Base-by-base conservation (phyloP, 148 eudicot species). In the Rhododendron mucronatum region DNA sequence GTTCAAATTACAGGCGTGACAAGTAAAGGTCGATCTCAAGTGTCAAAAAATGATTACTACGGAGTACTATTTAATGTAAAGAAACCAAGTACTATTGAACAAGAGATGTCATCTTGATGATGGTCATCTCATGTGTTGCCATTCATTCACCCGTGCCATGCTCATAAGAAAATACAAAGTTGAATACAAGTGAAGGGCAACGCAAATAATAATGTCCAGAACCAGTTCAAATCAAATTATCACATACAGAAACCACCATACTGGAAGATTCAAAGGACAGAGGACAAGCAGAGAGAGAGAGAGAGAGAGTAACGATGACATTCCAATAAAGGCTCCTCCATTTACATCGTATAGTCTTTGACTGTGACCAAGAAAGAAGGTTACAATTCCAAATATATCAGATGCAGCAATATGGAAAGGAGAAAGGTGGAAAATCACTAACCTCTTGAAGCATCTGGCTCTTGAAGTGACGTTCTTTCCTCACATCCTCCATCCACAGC, bases 391-490 rank as follows among this genome's bases (percentile, higher is more conserved):
- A 51, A 26, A 67, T 67, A 13, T 16, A 69, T 69, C 35, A 18
- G 0, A 33, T 28, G 41, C 21, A 53, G 30, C 67, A 21, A 15
- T 7, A 3, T 44, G 59, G 28, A 85, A 78, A 35, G 33, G 39
- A 71, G 50, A 69, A 51, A 87, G 67, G 84, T 45, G 59, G 67
- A 45, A 79, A 21, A 20, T 55, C 44, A 15, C 92, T 90, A 71
- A 93, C 94, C 93, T 91, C 86, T 86, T 37, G 84, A 82, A 51
- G 86, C 57, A 59, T 81, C 39, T 57, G 87, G 81, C 47, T 85
- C 80, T 71, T 85, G 87, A 41, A 53, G 75, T 51, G 85, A 77
- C 48, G 37, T 57, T 84, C 67, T 85, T 79, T 80, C 86, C 57
- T 75, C 79, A 73, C 87, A 88, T 79, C 81, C 84, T 71, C 86